phyloP scores from a whole-genome alignment of 2,329 filamentous ascomycete species.

The Lasiodiplodia theobromae region DNA sequence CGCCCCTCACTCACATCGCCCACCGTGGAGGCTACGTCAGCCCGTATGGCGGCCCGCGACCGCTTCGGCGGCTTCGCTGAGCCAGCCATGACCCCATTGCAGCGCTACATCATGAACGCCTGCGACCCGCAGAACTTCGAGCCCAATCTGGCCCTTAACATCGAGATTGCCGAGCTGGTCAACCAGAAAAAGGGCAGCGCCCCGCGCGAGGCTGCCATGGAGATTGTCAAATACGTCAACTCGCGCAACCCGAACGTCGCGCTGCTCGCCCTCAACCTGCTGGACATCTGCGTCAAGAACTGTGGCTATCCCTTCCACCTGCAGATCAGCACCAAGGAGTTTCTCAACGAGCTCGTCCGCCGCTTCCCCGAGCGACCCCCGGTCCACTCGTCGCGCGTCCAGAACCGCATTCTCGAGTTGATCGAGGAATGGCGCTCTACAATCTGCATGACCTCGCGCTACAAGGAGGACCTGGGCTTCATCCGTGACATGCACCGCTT shows the following conservation, averaged over 20 bases:
- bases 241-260: conserved; percentile 96
- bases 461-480: conserved; percentile 96
- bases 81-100: conserved; percentile 82
- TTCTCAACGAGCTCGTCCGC: conserved; percentile 96
- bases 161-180: conserved; percentile 95
- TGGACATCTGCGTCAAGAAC: conserved; percentile 99
- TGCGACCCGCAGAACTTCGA: conserved; percentile 98
- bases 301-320: conserved; percentile 99
- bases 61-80: conserved; percentile 85
- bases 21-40: conserved; percentile 87
- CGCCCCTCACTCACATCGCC: conserved; percentile 2
- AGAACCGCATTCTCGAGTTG: conserved; percentile 89
- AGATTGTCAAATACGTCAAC: conserved; percentile 94
- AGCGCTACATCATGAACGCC: conserved; percentile 94
- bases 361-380: conserved; percentile 94
- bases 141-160: conserved; percentile 92
- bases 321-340: conserved; percentile 98
- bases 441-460: conserved; percentile 96
- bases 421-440: conserved; percentile 99
- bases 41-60: conserved; percentile 92
- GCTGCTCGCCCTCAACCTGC: conserved; percentile 83
- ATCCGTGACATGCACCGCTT: conserved; percentile 97
- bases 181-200: conserved; percentile 95
- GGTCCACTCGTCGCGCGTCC: conserved; percentile 82
- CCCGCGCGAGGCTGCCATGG: conserved; percentile 90